Evolutionary conservation across 2,329 filamentous ascomycete genomes (phyloP), one percentile per base, ranked within the genome.

Genomic region (Stagonosporopsis rhizophila): DNA sequence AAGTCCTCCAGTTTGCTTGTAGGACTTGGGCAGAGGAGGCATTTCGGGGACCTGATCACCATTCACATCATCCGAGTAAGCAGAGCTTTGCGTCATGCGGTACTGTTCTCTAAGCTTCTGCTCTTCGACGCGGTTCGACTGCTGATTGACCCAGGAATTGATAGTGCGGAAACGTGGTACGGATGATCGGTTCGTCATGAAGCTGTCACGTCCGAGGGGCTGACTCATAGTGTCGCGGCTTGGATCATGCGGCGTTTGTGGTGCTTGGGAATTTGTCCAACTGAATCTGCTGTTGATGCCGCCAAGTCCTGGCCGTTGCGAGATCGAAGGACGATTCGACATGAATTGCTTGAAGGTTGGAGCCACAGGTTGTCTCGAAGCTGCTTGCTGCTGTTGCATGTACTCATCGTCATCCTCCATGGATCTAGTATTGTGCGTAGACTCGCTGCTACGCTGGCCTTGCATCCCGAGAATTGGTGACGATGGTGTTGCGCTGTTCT

Each of bases 101-200:
- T 70, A 71, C 38, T 75, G 70, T 19, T 75, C 69, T 35, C 68
- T 71, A 17, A 77, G 62, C 46, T 70, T 70, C 52, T 72, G 69
- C 42, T 70, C 72, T 53, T 76, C 74, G 17, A 77, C 60, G 7
- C 73, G 72, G 44, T 68, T 72, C 1, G 75, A 66, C 52, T 78
- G 76, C 40, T 77, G 69, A 50, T 74, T 73, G 12, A 78, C 76
- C 76, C 76, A 78, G 1, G 69, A 73, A 60, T 78, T 73, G 34
- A 78, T 67, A 22, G 75, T 77, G 46, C 75, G 73, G 66, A 77
- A 78, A 27, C 76, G 74, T 1, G 74, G 69, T 6, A 76, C 67
- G 0, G 72, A 75, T 6, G 73, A 75, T 14, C 71, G 70, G 6
- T 64, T 52, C 4, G 75, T 77, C 64, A 75, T 72, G 50, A 73